Base-by-base conservation (phyloP, 305 asterid species). In the Withania somnifera region DNA sequence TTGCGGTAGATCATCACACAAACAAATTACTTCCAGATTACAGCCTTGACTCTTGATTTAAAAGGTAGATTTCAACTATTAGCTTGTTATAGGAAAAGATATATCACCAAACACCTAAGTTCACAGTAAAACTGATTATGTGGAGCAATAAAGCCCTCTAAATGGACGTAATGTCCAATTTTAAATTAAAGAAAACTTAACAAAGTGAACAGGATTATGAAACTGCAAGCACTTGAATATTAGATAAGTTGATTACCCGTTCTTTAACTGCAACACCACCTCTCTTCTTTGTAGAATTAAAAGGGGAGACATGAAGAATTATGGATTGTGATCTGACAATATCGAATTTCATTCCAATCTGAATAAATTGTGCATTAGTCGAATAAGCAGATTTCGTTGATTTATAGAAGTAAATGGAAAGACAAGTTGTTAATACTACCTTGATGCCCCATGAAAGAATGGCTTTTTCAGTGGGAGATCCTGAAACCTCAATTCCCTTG, bases 391-490 rank as follows among this genome's bases (percentile, higher is more conserved):
- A 28, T 75, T 50, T 28, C 28, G 30, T 50, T 75, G 47, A 28
- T 50, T 28, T 75, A 28, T 7, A 50, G 8, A 3, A 75, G 26
- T 51, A 75, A 51, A 50, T 34, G 60, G 80, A 66, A 60, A 77
- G 69, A 81, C 40, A 34, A 86, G 78, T 67, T 26, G 81, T 69
- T 52, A 56, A 67, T 56, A 60, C 40, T 86, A 95, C 99, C 96
- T 95, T 89, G 84, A 92, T 89, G 75, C 96, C 99, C 99, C 99
- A 95, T 40, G 89, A 88, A 84, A 95, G 99, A 84, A 95, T 89
- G 76, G 99, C 96, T 80, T 94, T 94, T 87, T 95, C 99, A 75
- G 99, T 95, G 80, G 99, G 99, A 83, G 98, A 91, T 83, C 99
- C 99, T 69, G 98, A 95, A 83, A 94, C 87, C 90, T 93, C 98